phyloP scores from a whole-genome alignment of 225 moss, liverwort and hornwort genomes.

The Marchantia polymorpha region DNA sequence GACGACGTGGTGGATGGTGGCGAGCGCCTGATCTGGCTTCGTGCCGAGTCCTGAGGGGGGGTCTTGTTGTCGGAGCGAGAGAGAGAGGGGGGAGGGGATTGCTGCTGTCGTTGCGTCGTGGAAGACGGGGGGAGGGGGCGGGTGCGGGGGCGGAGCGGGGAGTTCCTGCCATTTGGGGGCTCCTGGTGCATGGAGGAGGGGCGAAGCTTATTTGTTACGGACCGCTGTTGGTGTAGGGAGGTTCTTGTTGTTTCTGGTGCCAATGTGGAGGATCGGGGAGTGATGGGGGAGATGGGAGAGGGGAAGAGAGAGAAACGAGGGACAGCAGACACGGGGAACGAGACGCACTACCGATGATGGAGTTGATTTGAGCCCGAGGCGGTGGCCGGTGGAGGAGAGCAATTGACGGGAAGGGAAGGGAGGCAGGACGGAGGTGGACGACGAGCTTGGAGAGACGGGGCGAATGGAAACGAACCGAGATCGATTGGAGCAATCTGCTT shows the following conservation, averaged over 20 bases:
- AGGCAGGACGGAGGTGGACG: background rate
- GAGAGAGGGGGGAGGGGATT: background rate
- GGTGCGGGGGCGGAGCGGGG: background rate
- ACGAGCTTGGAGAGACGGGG: background rate
- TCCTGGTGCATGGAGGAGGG: background rate
- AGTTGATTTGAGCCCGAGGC: background rate
- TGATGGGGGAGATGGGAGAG: background rate
- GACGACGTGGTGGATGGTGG: background rate
- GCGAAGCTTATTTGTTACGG: background rate
- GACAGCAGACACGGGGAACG: background rate
- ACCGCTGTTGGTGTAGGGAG: background rate
- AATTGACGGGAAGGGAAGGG: background rate
- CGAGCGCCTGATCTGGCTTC: background rate
- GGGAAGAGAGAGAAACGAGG: background rate
- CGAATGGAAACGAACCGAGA: background rate
- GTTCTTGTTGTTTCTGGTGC: background rate
- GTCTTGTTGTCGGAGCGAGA: background rate
- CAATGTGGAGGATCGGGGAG: background rate
- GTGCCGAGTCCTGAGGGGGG: background rate
- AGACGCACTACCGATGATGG: background rate
- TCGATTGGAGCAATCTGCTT: background rate
- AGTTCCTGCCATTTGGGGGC: too few species aligned
- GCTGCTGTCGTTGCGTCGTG: background rate
- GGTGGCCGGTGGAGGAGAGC: background rate
- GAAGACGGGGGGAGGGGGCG: background rate